Conservation (phyloP, 345 rosid genomes). For the Raphanus raphanistrum region DNA sequence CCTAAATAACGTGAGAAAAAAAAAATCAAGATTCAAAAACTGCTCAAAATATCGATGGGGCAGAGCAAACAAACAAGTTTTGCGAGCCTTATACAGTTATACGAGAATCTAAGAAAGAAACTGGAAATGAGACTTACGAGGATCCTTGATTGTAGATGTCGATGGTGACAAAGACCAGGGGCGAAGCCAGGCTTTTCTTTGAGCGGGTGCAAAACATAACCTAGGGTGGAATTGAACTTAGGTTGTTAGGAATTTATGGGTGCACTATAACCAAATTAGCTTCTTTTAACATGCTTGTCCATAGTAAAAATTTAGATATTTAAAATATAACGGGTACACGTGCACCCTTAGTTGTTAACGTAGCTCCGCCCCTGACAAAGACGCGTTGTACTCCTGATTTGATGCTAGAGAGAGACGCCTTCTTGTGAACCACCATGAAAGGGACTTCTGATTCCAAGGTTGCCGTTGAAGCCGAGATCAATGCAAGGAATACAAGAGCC, state of each 20-base stretch:
- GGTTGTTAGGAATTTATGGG: too few species aligned
- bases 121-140: conserved; percentile 47
- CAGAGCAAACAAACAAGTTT: not conserved
- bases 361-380: conserved; percentile 37
- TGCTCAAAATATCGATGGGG: not conserved
- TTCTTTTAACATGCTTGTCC: too few species aligned
- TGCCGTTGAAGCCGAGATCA: conserved; percentile 49
- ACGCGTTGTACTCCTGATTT: conserved; percentile 80
- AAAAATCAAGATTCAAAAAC: not conserved
- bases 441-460: conserved; percentile 67
- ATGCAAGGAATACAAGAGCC: conserved; percentile 32
- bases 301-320: too few species aligned
- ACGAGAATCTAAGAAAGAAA: not conserved
- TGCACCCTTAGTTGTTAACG: too few species aligned
- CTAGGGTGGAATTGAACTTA: too few species aligned
- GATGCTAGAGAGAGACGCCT: conserved; percentile 65
- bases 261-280: too few species aligned
- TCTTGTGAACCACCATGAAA: conserved; percentile 86
- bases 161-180: conserved; percentile 51
- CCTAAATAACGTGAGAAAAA: not conserved
- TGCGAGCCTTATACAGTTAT: not conserved
- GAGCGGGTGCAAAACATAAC: too few species aligned
- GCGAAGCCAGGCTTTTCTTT: too few species aligned
- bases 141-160: conserved; percentile 86
- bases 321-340: too few species aligned